These are phyloP conservation scores for Tagetes patula DNA, from an alignment of 129 eudicot genomes.

Conservation along the genomic window DNA sequence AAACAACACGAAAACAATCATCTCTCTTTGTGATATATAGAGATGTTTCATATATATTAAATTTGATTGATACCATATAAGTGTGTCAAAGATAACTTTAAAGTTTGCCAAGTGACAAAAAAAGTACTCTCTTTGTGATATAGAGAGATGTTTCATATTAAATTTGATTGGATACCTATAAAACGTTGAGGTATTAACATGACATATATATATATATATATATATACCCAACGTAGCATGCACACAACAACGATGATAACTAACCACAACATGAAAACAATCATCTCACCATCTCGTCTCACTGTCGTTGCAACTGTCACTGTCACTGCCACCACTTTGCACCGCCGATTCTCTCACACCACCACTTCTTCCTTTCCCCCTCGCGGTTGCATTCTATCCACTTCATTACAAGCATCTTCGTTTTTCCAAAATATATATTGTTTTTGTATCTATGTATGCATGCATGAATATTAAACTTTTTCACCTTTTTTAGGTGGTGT, in stretches of 20 bases:
- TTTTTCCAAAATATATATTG: neutral
- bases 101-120: no score
- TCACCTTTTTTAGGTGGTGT: neutral
- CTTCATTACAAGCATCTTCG: neutral
- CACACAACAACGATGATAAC: neutral
- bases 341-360: neutral
- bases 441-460: neutral
- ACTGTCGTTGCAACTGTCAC: neutral
- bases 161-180: no score
- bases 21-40: no score
- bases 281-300: neutral
- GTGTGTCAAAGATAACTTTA: no score
- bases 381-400: neutral
- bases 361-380: neutral
- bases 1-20: no score
- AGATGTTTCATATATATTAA: no score
- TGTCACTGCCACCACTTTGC: neutral
- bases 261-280: neutral
- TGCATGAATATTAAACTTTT: neutral
- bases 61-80: no score
- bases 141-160: no score
- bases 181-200: no score
- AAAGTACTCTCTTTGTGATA: no score
- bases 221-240: neutral
- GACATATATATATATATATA: no score